Evolutionary conservation across 2,329 filamentous ascomycete species (phyloP), one percentile per base, ranked within the genome.

Genomic region (Thermothelomyces thermophilus): DNA sequence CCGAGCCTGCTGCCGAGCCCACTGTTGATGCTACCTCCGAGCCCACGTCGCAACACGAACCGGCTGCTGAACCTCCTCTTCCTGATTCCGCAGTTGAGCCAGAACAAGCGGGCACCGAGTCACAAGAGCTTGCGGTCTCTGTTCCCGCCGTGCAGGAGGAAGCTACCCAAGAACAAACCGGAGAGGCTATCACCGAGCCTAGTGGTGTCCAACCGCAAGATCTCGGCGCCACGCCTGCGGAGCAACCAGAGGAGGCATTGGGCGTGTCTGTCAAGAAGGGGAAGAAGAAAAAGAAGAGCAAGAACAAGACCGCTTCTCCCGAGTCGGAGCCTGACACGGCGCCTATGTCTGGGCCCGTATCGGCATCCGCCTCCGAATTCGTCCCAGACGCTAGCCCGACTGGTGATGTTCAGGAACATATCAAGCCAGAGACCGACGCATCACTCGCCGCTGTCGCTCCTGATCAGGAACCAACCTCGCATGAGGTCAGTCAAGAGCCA

Each of bases 221-320:
- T 10, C 20, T 37, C 11, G 33, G 36, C 5, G 5, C 22, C n/a
- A 14, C 22, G 22, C 22, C 33, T 7, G 22, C 13, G 42, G 16
- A 43, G 11, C 41, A 43, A 19, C 30, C 17, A 2, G 28, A 43
- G 41, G 41, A 43, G 22, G 17, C 17, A 5, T 24, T 3, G 30
- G 30, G 17, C 22, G 17, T 16, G 30, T 28, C 19, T 3, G 8
- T 30, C 17, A 43, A 43, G 17, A 33, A 31, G 17, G 30, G 30
- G 17, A 43, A 43, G 17, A 43, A 43, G 19, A 43, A 34, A 14
- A 43, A 43, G 30, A 43, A 43, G 41, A 14, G 16, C 17, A 43
- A 43, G 24, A n/a, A n/a, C 37, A 41, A 41, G 14, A 24, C 11
- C n/a, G 24, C 37, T 41, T 26, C 37, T 14, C 37, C 37, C 7